These are phyloP conservation scores for Tetrahymena malaccensis DNA, from an alignment of 73 alveolate species.

Conservation along the genomic window DNA sequence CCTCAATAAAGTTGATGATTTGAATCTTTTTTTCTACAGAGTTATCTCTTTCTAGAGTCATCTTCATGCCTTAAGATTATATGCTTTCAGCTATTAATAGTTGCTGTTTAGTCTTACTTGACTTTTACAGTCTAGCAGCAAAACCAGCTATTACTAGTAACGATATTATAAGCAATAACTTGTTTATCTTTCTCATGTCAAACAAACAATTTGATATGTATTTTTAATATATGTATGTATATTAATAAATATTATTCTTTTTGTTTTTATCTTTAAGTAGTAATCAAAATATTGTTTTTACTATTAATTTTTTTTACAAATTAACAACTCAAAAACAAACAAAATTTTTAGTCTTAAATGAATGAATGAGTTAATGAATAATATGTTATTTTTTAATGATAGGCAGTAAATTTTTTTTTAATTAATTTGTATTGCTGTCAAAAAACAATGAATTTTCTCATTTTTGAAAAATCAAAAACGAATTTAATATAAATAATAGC, in stretches of 20 bases:
- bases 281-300: no score
- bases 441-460: not conserved
- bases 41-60: not conserved
- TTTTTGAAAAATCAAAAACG: not conserved
- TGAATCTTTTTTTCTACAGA: not conserved
- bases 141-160: not conserved
- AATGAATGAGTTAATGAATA: not conserved
- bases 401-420: not conserved
- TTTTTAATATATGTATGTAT: not conserved
- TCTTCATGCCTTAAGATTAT: not conserved
- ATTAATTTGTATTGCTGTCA: no score
- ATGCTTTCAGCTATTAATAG: not conserved
- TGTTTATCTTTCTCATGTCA: not conserved
- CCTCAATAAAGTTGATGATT: not conserved
- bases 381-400: not conserved
- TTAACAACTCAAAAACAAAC: not conserved
- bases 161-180: not conserved
- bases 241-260: not conserved
- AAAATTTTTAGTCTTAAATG: not conserved
- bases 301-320: no score
- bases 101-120: not conserved
- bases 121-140: not conserved
- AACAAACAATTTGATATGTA: not conserved
- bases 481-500: no score
- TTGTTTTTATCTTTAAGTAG: not conserved